Evolutionary conservation across 148 eudicot species (phyloP).

Genomic region (Vaccinium corymbosum): DNA sequence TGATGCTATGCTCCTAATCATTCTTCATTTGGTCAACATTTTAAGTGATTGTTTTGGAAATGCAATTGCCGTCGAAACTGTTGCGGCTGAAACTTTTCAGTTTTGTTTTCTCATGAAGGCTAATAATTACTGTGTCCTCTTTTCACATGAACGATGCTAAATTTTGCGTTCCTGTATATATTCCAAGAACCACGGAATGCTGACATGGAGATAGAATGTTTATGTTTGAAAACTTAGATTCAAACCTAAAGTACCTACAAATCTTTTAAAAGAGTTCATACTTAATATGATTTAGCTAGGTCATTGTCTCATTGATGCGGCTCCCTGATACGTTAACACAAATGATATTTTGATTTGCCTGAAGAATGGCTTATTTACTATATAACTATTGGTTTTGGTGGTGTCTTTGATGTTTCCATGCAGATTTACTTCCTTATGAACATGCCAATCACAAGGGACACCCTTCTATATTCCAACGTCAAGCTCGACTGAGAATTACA

Average conservation of each 20-base stretch:
- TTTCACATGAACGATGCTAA: neutral
- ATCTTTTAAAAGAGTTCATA: neutral
- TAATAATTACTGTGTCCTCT: neutral
- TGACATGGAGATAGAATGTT: neutral
- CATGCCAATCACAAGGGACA: constrained; percentile 92
- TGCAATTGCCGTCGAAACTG: neutral
- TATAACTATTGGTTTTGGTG: neutral
- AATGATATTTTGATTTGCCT: neutral
- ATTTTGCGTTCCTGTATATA: neutral
- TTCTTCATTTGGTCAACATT: constrained; percentile 7
- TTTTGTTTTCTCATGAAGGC: neutral
- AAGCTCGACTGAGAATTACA: constrained; percentile 62
- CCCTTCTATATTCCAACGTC: constrained; percentile 85
- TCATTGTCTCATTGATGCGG: neutral
- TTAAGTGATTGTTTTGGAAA: neutral
- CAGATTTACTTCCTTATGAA: constrained; percentile 70
- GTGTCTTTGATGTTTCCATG: constrained; percentile 18
- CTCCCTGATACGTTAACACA: neutral
- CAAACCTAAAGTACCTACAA: neutral
- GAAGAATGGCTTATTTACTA: neutral
- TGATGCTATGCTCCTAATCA: neutral
- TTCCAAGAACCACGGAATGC: neutral
- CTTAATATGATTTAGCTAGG: neutral
- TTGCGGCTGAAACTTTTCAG: neutral
- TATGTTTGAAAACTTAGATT: neutral